phyloP scores from a whole-genome alignment of 345 rosid genomes.

The Iberis pinnata region DNA sequence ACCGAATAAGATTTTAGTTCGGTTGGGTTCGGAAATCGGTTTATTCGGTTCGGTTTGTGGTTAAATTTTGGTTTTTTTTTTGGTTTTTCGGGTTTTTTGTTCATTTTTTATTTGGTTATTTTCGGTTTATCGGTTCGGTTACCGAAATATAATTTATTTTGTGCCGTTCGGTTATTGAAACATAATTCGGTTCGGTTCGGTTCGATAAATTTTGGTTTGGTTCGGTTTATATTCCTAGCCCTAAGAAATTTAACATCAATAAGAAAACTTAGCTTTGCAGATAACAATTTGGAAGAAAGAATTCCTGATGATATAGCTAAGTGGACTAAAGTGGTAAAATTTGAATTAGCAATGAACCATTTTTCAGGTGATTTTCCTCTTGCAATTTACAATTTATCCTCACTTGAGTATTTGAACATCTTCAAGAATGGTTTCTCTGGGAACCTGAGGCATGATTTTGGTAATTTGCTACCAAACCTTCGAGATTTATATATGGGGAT shows the following conservation, averaged over 20 bases:
- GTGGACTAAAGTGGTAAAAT: not conserved
- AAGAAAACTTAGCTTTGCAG: not conserved
- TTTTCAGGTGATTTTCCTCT: constrained; percentile 6
- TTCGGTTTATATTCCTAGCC: too few species aligned
- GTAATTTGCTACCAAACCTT: constrained; percentile 3
- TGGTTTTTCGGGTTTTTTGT: too few species aligned
- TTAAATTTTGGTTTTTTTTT: too few species aligned
- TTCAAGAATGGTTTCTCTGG: not conserved
- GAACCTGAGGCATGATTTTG: constrained; percentile 9
- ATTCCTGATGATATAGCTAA: constrained; percentile 4
- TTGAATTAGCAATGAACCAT: not conserved
- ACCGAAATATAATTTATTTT: too few species aligned
- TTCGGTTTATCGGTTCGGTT: too few species aligned
- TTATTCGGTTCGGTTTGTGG: too few species aligned
- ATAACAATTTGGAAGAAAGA: not conserved
- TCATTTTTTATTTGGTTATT: too few species aligned
- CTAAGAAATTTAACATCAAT: constrained; percentile 19
- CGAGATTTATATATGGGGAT: not conserved
- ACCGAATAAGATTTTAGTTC: too few species aligned
- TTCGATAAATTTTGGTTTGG: too few species aligned
- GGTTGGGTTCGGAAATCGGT: too few species aligned
- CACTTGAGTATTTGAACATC: constrained; percentile 2
- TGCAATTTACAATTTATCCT: not conserved
- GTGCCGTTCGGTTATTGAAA: too few species aligned
- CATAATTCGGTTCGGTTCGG: too few species aligned